Evolutionary conservation across 371 early-diverging fungal species (phyloP).

Genomic region (Mortierella sp.): DNA sequence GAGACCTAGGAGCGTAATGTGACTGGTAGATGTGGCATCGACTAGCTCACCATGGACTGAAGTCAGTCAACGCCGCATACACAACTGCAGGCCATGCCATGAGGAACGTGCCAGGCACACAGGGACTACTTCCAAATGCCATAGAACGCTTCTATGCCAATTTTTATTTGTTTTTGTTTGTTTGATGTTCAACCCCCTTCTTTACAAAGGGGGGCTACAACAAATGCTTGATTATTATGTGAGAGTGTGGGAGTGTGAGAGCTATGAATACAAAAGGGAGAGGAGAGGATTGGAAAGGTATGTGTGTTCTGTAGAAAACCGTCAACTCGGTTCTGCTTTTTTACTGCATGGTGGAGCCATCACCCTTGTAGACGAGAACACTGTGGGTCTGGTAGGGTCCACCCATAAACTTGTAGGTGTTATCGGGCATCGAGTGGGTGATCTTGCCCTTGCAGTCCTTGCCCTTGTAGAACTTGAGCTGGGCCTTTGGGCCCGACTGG

Average conservation of each 20-base stretch:
- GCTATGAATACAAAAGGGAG: conserved; percentile 7
- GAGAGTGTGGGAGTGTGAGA: not conserved
- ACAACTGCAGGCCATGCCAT: too few species aligned
- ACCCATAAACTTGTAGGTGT: conserved; percentile 38
- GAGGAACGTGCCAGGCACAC: not conserved
- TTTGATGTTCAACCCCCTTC: not conserved
- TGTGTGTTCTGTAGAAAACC: not conserved
- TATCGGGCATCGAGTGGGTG: conserved; percentile 32
- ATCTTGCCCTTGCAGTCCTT: conserved; percentile 43
- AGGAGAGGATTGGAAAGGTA: not conserved
- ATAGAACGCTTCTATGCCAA: conserved; percentile 8
- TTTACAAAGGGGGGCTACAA: not conserved
- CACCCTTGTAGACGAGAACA: conserved; percentile 29
- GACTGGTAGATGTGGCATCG: too few species aligned
- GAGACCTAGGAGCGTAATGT: not conserved
- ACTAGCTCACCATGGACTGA: too few species aligned
- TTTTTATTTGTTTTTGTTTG: not conserved
- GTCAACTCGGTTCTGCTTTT: not conserved
- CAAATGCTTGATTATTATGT: too few species aligned
- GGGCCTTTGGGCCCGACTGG: conserved; percentile 19
- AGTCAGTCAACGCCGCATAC: too few species aligned
- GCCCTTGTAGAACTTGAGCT: conserved; percentile 26
- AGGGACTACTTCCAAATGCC: not conserved
- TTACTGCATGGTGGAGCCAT: conserved; percentile 1
- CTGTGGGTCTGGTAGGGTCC: conserved; percentile 41